Percentiles rank a stretch among this genome's conserved stretches.
Conservation (phyloP, 2,329 filamentous ascomycete genomes). For the Zalaria sp. region DNA sequence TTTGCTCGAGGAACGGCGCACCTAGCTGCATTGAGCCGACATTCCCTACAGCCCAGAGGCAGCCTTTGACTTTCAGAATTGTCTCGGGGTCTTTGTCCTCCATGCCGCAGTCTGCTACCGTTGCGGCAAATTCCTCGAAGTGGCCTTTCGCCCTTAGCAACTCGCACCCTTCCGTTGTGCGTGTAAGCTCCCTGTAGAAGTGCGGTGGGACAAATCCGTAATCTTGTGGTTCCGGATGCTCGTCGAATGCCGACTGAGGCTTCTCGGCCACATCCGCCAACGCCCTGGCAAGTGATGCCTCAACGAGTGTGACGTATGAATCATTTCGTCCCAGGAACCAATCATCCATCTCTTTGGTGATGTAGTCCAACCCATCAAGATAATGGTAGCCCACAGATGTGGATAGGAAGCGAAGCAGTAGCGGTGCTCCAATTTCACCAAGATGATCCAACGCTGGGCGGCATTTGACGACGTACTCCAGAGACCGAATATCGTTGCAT, state of each 20-base stretch:
- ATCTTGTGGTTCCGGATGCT: constrained; percentile 31
- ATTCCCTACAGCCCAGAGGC: constrained; percentile 94
- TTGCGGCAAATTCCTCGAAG: constrained; percentile 83
- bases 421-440: constrained; percentile 87
- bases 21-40: constrained; percentile 97
- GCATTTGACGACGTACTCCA: constrained; percentile 95
- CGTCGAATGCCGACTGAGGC: constrained; percentile 40
- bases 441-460: constrained; percentile 87
- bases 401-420: constrained; percentile 82
- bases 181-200: constrained; percentile 89
- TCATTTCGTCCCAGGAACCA: constrained; percentile 98
- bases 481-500: constrained; percentile 77
- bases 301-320: constrained; percentile 84
- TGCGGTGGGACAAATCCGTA: constrained; percentile 70
- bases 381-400: constrained; percentile 98
- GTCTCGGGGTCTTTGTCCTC: constrained; percentile 73
- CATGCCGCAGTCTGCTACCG: constrained; percentile 76
- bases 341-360: constrained; percentile 99
- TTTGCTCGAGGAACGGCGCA: constrained; percentile 81
- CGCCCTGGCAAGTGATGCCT: constrained; percentile 83
- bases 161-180: constrained; percentile 83
- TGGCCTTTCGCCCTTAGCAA: constrained; percentile 86
- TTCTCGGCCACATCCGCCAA: constrained; percentile 51
- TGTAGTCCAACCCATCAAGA: constrained; percentile 90
- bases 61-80: constrained; percentile 89